Evolutionary conservation across 2,329 filamentous ascomycete genomes (phyloP), one percentile per base, ranked within the genome.

Genomic region (Raffaelea deltoideospora): DNA sequence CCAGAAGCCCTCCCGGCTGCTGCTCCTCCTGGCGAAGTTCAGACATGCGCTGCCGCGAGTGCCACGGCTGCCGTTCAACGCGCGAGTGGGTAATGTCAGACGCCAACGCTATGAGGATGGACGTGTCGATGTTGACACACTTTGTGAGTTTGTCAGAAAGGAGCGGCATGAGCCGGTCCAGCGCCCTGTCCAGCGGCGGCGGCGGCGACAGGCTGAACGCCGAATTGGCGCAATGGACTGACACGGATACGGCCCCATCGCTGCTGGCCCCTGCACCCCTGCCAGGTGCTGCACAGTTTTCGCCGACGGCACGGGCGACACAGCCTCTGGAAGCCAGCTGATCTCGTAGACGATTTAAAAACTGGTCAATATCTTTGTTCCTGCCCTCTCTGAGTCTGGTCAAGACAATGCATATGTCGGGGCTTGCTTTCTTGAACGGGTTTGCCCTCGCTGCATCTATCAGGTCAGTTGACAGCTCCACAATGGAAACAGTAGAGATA

Each of bases 51-150:
- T 73, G 70, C 18, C 56, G 60, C 45, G 78, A 75, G 46, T 59
- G 58, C 50, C 58, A 58, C 2, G 56, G 48, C 40, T 61, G 50
- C 22, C 51, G 45, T 1, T 46, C 34, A 5, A 64, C 54, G 7
- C 45, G 40, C 5, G 49, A 48, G 50, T 86, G 78, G 2, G 76
- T 79, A 20, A 86, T 72, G 47, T 87, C 81, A 0, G 79, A 84
- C 2, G 79, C 69, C 3, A 86, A 59, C 5, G 79, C 79, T 5
- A 87, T 66, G 6, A 87, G 64, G 33, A 84, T 70, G 2, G 79
- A 84, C 37, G 72, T 76, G 52, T 79, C 75, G 38, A 79, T 64
- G 47, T 79, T 76, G 21, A 77, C 50, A 0, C 55, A 61, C 0
- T 45, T 31, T 2, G 50, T 52, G 14, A 56, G 34, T 2, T 39